Evolutionary conservation across 345 rosid species (phyloP).

Genomic region (Salix exigua): DNA sequence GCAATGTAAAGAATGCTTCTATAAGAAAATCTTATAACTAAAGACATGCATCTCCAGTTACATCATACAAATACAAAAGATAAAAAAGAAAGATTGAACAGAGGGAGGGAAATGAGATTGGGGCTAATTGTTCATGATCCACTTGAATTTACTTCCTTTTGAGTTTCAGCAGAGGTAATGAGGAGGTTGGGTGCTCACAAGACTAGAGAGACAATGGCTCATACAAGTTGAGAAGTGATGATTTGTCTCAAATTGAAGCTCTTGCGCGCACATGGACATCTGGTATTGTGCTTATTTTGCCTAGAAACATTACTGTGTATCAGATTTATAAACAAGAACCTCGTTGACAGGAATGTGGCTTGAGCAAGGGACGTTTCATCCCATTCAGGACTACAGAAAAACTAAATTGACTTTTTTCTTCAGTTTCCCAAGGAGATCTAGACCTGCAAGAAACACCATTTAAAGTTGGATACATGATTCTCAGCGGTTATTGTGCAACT

Average conservation of each 20-base stretch:
- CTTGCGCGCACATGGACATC: not conserved
- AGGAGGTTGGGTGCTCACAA: not conserved
- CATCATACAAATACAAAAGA: not conserved
- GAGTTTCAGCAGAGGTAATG: not conserved
- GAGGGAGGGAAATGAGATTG: not conserved
- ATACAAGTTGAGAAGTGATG: not conserved
- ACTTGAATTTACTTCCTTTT: not conserved
- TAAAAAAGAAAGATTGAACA: not conserved
- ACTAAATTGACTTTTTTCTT: conserved; percentile 15
- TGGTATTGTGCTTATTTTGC: conserved; percentile 13
- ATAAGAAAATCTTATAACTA: not conserved
- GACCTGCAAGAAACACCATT: conserved; percentile 17
- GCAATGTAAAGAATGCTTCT: not conserved
- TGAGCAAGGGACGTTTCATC: conserved; percentile 11
- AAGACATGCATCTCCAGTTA: not conserved
- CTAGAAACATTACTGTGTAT: conserved; percentile 10
- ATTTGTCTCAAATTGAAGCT: not conserved
- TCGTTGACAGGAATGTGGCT: conserved; percentile 1
- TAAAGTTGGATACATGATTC: not conserved
- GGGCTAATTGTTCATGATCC: not conserved
- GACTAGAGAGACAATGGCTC: not conserved
- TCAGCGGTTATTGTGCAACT: conserved; percentile 4
- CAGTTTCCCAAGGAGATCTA: conserved; percentile 6
- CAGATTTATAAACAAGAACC: conserved; percentile 2
- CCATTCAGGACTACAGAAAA: conserved; percentile 15